Evolutionary conservation across 345 rosid genomes (phyloP).

Genomic region (Litchi chinensis): DNA sequence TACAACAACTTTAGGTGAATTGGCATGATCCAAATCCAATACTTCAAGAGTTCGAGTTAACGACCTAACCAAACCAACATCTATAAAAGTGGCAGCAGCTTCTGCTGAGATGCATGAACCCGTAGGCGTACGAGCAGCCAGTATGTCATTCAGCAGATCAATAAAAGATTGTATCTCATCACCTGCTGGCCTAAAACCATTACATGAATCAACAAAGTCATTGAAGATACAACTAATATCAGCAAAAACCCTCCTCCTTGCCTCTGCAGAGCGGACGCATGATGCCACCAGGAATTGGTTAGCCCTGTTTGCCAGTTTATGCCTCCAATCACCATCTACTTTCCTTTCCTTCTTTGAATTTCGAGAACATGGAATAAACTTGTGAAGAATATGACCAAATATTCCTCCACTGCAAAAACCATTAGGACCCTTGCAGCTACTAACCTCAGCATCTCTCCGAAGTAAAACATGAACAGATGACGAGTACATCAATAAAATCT

Average conservation of each 20-base stretch:
- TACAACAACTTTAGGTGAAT: conserved; percentile 84
- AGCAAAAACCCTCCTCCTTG: conserved; percentile 76
- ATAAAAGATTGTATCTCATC: conserved; percentile 64
- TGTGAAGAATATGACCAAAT: conserved; percentile 79
- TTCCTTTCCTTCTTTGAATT: conserved; percentile 69
- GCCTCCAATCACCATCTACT: conserved; percentile 85
- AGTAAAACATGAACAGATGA: conserved; percentile 81
- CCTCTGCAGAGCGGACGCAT: conserved; percentile 89
- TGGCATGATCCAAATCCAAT: conserved; percentile 83
- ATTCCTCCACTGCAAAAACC: conserved; percentile 56
- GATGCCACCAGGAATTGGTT: conserved; percentile 87
- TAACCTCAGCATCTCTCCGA: conserved; percentile 74
- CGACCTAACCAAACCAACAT: conserved; percentile 82
- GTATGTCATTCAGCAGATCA: conserved; percentile 86
- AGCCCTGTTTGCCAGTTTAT: conserved; percentile 78
- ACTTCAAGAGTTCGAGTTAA: conserved; percentile 79
- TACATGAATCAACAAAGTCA: conserved; percentile 63
- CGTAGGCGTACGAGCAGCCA: conserved; percentile 78
- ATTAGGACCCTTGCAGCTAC: conserved; percentile 48
- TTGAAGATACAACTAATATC: conserved; percentile 69
- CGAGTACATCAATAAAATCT: conserved; percentile 82
- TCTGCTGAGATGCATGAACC: conserved; percentile 82
- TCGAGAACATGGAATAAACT: conserved; percentile 66
- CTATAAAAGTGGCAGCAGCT: conserved; percentile 88
- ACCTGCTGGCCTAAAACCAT: conserved; percentile 60